These are phyloP conservation scores for Saitozyma podzolica DNA, from an alignment of 768 basidiomycete species.

Conservation along the genomic window DNA sequence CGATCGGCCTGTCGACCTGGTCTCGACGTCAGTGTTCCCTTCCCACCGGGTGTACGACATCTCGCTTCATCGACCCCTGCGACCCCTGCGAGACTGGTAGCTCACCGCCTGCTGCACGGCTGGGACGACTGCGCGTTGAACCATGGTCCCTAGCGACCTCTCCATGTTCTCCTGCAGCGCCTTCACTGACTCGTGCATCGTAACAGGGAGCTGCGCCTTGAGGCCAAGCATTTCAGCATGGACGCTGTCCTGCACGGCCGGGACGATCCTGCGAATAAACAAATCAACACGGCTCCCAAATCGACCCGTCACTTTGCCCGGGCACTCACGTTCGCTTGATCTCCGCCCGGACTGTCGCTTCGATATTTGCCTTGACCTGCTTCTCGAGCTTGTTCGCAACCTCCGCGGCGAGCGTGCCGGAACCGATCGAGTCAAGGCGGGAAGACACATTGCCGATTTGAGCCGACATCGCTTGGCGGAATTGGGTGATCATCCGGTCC, in stretches of 20 bases:
- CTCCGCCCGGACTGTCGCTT: slow-evolving; percentile 14
- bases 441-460: slow-evolving; percentile 20
- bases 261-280: slow-evolving; percentile 19
- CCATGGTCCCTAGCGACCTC: too few species aligned
- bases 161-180: too few species aligned
- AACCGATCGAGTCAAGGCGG: slow-evolving; percentile 23
- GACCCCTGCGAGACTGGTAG: too few species aligned
- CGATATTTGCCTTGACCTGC: slow-evolving; percentile 23
- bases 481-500: slow-evolving; percentile 25
- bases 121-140: too few species aligned
- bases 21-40: too few species aligned
- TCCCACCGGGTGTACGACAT: too few species aligned
- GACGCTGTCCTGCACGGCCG: slow-evolving; percentile 29
- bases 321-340: slow-evolving; percentile 31
- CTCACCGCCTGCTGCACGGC: too few species aligned
- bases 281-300: slow-evolving; percentile 16
- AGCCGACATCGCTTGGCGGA: slow-evolving; percentile 26
- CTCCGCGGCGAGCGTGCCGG: slow-evolving; percentile 21
- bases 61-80: too few species aligned
- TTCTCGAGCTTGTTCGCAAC: slow-evolving; percentile 26
- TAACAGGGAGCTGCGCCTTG: too few species aligned
- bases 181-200: too few species aligned
- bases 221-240: slow-evolving; percentile 10
- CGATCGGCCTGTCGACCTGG: too few species aligned
- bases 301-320: slow-evolving; percentile 13